Evolutionary conservation across 805 yeast species (phyloP).

Genomic region (Hanseniaspora opuntiae): DNA sequence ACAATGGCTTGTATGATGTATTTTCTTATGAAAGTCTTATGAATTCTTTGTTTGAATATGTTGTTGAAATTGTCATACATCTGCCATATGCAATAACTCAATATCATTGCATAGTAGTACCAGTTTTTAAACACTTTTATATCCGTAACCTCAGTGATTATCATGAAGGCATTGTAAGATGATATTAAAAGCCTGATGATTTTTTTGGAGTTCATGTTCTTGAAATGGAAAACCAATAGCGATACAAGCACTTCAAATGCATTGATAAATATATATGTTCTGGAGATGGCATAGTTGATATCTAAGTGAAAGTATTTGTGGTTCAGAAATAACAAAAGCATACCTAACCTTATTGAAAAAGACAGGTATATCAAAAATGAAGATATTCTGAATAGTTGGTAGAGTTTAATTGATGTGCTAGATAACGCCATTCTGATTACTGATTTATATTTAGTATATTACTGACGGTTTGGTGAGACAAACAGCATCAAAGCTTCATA

Average conservation of each 20-base stretch:
- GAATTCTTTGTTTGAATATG: background rate
- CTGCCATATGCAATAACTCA: constrained; percentile 5
- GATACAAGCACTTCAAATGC: background rate
- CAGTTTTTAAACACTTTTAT: constrained; percentile 4
- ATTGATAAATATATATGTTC: background rate
- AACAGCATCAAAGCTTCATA: too few relatives aligned
- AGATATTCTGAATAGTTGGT: constrained; percentile 3
- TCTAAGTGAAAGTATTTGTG: constrained; percentile 11
- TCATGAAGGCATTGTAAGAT: background rate
- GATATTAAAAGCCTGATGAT: background rate
- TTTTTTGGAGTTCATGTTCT: background rate
- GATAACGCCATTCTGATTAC: background rate
- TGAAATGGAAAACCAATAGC: background rate
- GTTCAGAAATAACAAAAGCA: background rate
- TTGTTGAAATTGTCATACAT: constrained; percentile 9
- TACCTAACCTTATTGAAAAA: background rate
- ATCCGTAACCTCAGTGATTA: background rate
- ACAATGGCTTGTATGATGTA: background rate
- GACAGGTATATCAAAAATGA: constrained; percentile 2
- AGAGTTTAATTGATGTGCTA: background rate
- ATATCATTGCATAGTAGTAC: constrained; percentile 7
- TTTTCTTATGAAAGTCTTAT: background rate
- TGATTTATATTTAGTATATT: too few relatives aligned
- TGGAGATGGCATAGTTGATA: background rate
- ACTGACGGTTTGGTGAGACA: too few relatives aligned